Conservation (phyloP, 495 filamentous ascomycete species). For the Rhypophila decipiens region DNA sequence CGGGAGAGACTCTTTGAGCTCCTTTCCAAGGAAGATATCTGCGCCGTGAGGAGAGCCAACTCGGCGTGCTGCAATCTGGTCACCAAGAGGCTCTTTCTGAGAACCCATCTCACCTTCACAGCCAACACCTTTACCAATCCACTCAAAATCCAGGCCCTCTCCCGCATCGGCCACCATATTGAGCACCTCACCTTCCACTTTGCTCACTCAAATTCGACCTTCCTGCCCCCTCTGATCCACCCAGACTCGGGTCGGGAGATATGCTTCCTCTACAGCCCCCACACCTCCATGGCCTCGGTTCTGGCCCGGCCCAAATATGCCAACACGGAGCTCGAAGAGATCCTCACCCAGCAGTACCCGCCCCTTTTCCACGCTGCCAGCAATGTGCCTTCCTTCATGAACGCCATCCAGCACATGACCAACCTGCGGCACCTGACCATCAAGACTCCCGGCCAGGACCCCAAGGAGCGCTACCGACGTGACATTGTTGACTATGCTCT, state of each 20-base stretch:
- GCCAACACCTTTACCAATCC: conserved; percentile 64
- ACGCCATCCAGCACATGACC: conserved; percentile 55
- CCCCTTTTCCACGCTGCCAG: conserved; percentile 80
- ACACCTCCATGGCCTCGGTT: conserved; percentile 44
- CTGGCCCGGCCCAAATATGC: conserved; percentile 57
- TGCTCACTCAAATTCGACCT: conserved; percentile 62
- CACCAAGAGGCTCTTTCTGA: conserved; percentile 46
- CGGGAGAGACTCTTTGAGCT: conserved; percentile 45
- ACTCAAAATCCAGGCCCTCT: conserved; percentile 59
- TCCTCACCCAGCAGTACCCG: conserved; percentile 73
- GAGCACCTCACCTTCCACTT: conserved; percentile 63
- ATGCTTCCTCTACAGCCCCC: conserved; percentile 67
- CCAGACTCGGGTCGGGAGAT: conserved; percentile 64
- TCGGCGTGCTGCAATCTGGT: conserved; percentile 46
- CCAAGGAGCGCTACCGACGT: conserved; percentile 60
- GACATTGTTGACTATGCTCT: conserved; percentile 76
- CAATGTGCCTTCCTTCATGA: conserved; percentile 70
- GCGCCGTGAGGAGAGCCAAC: conserved; percentile 42
- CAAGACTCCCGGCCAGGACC: conserved; percentile 62
- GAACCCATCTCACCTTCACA: conserved; percentile 58
- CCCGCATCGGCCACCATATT: conserved; percentile 65
- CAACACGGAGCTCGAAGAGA: conserved; percentile 54
- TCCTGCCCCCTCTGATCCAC: conserved; percentile 69
- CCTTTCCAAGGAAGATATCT: conserved; percentile 44
- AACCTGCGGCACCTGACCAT: conserved; percentile 64